Conservation (phyloP, 306 rosid genomes). For the Cicer arietinum region DNA sequence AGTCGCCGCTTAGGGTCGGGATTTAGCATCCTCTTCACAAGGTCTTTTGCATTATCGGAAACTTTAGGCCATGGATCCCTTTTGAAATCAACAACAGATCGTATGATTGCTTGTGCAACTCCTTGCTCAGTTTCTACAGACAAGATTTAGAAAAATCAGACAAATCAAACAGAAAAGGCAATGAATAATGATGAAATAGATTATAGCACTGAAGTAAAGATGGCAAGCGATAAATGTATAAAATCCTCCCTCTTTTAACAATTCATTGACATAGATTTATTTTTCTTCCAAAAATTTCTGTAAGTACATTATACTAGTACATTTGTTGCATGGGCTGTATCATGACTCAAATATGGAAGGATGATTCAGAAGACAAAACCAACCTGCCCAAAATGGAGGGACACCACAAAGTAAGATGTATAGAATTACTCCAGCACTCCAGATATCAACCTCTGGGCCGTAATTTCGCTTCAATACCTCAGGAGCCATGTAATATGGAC, state of each 20-base stretch:
- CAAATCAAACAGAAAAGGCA: slow-evolving; percentile 10
- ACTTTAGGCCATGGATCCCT: slow-evolving; percentile 99
- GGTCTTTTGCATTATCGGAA: slow-evolving; percentile 96
- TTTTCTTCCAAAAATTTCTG: slow-evolving; percentile 18
- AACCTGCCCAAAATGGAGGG: slow-evolving; percentile 99
- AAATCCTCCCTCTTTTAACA: slow-evolving; percentile 10
- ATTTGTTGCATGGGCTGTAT: slow-evolving; percentile 31
- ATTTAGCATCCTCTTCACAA: slow-evolving; percentile 94
- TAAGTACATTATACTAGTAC: not conserved
- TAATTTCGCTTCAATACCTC: slow-evolving; percentile 87
- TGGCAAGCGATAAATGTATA: not conserved
- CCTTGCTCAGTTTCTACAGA: slow-evolving; percentile 98
- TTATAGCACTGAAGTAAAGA: not conserved
- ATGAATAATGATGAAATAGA: not conserved
- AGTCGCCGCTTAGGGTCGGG: slow-evolving; percentile 86
- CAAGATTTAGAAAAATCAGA: slow-evolving; percentile 41
- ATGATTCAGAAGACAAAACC: slow-evolving; percentile 45
- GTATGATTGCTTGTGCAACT: slow-evolving; percentile 95
- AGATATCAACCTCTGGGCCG: slow-evolving; percentile 93
- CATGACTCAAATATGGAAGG: slow-evolving; percentile 8
- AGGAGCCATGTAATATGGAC: slow-evolving; percentile 99
- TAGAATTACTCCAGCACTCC: slow-evolving; percentile 98
- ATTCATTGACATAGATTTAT: not conserved
- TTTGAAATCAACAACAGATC: slow-evolving; percentile 84
- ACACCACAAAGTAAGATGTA: slow-evolving; percentile 96